Conservation (phyloP, 306 rosid species). For the Corylus heterophylla region DNA sequence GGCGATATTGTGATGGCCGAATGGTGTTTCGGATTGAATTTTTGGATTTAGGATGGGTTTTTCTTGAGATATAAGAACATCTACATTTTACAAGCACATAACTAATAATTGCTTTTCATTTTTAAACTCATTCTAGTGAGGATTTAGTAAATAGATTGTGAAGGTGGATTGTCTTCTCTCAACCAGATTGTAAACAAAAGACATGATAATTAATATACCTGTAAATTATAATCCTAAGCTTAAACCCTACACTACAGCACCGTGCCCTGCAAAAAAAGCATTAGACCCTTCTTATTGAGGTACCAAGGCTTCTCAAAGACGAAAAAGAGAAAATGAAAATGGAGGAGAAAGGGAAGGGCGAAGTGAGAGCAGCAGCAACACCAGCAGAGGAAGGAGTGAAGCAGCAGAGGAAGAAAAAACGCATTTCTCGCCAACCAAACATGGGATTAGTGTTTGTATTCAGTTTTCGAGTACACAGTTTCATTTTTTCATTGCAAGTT, state of each 20-base stretch:
- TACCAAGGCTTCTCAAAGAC: neutral
- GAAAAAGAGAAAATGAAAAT: too few relatives aligned
- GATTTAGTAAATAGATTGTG: too few relatives aligned
- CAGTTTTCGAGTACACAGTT: neutral
- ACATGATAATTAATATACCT: too few relatives aligned
- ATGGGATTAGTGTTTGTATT: slow-evolving; percentile 9
- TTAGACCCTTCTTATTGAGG: neutral
- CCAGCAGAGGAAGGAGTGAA: slow-evolving; percentile 20
- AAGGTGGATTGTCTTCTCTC: too few relatives aligned
- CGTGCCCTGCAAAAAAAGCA: neutral
- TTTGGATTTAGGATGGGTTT: too few relatives aligned
- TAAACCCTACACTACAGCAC: slow-evolving; percentile 13
- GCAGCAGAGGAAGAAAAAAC: slow-evolving; percentile 36
- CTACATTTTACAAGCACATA: too few relatives aligned
- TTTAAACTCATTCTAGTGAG: too few relatives aligned
- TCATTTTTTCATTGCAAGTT: neutral
- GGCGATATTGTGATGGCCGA: too few relatives aligned
- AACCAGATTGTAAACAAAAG: too few relatives aligned
- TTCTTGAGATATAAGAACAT: too few relatives aligned
- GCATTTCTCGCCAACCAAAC: neutral
- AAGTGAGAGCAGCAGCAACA: slow-evolving; percentile 19
- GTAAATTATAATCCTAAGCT: neutral
- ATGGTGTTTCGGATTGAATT: too few relatives aligned
- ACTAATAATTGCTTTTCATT: too few relatives aligned
- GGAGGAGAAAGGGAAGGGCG: slow-evolving; percentile 16